A percentile compares a stretch with the other conserved stretches of the same genome.
Conservation (phyloP, 768 basidiomycete species). For the Agaricus subrufescens region DNA sequence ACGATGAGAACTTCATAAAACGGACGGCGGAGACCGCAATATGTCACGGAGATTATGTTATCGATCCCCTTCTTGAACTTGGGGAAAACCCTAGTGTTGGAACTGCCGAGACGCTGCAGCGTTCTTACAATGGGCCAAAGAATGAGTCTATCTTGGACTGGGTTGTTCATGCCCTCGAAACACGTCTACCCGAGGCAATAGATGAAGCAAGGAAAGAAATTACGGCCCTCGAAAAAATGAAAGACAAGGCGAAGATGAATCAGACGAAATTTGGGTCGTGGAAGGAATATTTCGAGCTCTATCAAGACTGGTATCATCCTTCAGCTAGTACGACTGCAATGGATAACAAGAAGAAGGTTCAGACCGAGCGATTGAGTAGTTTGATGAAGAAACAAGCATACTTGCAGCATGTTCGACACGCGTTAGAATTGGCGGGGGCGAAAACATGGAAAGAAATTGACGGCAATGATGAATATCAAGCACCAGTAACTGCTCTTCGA, state of each 20-base stretch:
- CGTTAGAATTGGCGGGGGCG: background rate
- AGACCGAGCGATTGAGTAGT: background rate
- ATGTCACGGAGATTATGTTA: slow-evolving; percentile 31
- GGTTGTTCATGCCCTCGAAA: slow-evolving; percentile 28
- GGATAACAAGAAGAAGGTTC: background rate
- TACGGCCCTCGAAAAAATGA: slow-evolving; percentile 15
- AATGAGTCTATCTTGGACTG: slow-evolving; percentile 32
- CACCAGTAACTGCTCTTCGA: no score
- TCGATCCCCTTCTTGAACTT: slow-evolving; percentile 32
- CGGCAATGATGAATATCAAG: background rate
- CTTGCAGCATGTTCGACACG: background rate
- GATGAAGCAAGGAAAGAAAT: slow-evolving; percentile 7
- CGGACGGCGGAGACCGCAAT: slow-evolving; percentile 33
- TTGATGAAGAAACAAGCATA: background rate
- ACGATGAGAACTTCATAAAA: slow-evolving; percentile 11
- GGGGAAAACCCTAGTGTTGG: slow-evolving; percentile 31
- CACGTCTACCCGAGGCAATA: slow-evolving; percentile 16
- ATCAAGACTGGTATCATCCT: slow-evolving; percentile 2
- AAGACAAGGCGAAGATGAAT: slow-evolving; percentile 29
- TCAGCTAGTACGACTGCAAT: background rate
- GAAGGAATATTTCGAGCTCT: slow-evolving; percentile 32
- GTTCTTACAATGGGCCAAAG: slow-evolving; percentile 12
- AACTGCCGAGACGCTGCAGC: slow-evolving; percentile 18
- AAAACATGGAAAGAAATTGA: slow-evolving; percentile 2
- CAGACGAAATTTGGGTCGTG: slow-evolving; percentile 34